phyloP scores from a whole-genome alignment of 164 flowering plant species.

The Dillenia suffruticosa region DNA sequence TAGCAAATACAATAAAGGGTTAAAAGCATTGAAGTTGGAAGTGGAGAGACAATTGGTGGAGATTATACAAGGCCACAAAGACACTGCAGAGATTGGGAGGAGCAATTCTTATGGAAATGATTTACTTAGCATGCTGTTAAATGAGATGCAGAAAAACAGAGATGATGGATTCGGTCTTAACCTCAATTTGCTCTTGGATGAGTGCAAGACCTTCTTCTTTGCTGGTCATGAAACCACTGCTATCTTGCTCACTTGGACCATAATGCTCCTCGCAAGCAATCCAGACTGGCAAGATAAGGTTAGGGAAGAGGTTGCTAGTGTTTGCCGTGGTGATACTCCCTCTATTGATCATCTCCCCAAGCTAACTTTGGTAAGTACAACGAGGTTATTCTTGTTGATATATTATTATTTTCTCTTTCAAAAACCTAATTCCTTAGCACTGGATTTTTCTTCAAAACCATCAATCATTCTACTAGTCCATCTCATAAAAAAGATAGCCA shows the following conservation, averaged over 20 bases:
- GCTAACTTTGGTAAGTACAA: constrained; percentile 54
- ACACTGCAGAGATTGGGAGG: constrained; percentile 66
- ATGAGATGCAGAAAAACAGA: constrained; percentile 64
- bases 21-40: constrained; percentile 72
- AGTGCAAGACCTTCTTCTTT: constrained; percentile 94
- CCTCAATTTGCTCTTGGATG: constrained; percentile 80
- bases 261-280: constrained; percentile 86
- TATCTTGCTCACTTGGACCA: constrained; percentile 87
- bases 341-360: constrained; percentile 72
- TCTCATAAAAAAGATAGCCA: too few relatives aligned
- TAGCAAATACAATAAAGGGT: constrained; percentile 78
- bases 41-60: constrained; percentile 84
- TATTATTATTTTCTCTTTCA: too few relatives aligned
- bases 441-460: too few relatives aligned
- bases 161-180: constrained; percentile 38
- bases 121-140: constrained; percentile 69
- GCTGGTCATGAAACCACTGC: constrained; percentile 97
- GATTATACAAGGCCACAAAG: constrained; percentile 77
- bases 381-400: neutral
- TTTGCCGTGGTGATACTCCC: constrained; percentile 54
- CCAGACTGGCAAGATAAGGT: constrained; percentile 88
- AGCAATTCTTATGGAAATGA: constrained; percentile 76
- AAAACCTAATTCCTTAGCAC: too few relatives aligned
- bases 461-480: too few relatives aligned
- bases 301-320: constrained; percentile 54